Percentiles rank a stretch among this genome's conserved stretches.
Conservation (phyloP, 1,139 yeast species). For the Yamadazyma triangularis region DNA sequence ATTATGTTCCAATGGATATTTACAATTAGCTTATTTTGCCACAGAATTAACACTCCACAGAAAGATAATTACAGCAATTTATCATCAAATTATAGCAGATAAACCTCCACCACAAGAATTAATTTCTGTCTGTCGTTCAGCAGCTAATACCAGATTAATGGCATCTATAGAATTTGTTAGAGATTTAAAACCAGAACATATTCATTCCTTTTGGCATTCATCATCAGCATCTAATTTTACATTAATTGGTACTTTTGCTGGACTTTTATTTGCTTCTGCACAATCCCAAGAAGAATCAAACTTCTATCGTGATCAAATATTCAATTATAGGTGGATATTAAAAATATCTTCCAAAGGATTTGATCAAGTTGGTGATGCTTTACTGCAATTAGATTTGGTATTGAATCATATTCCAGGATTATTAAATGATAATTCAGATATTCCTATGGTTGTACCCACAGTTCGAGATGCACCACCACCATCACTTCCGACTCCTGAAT, state of each 20-base stretch:
- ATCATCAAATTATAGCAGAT: conserved; percentile 36
- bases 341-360: conserved; percentile 71
- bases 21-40: conserved; percentile 82
- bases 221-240: conserved; percentile 75
- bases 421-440: conserved; percentile 40
- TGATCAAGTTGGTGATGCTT: conserved; percentile 68
- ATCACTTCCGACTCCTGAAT: no score
- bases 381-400: conserved; percentile 61
- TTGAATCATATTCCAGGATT: conserved; percentile 66
- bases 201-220: conserved; percentile 86
- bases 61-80: conserved; percentile 61
- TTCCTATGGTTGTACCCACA: conserved; percentile 36
- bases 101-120: conserved; percentile 51
- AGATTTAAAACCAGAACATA: conserved; percentile 73
- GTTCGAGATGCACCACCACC: conserved; percentile 25
- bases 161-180: conserved; percentile 82
- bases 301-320: conserved; percentile 61
- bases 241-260: conserved; percentile 81
- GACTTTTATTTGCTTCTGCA: conserved; percentile 65
- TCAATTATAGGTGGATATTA: conserved; percentile 71
- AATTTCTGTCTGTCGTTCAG: conserved; percentile 70
- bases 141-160: conserved; percentile 73
- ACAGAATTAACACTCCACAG: conserved; percentile 83
- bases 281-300: conserved; percentile 56
- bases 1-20: conserved; percentile 64